These are phyloP conservation scores for Ceratocystis ficicola DNA, from an alignment of 2,329 filamentous ascomycete species.

Conservation along the genomic window DNA sequence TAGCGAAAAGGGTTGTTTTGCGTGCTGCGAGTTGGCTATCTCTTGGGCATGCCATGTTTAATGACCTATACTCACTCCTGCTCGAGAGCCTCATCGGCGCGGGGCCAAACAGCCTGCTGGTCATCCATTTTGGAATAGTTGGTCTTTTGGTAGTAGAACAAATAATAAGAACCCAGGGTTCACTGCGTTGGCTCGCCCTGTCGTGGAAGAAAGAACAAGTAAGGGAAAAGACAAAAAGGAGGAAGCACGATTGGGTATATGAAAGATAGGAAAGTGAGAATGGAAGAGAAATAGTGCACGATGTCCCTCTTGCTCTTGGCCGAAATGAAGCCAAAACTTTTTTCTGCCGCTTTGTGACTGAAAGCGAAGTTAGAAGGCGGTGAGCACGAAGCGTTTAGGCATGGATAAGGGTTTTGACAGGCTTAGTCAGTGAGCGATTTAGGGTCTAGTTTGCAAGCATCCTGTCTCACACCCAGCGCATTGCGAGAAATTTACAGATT, in stretches of 20 bases:
- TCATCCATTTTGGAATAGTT: conserved; percentile 18
- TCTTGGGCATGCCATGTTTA: no score
- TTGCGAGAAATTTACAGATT: not conserved
- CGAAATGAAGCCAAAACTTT: conserved; percentile 22
- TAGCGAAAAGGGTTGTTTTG: not conserved
- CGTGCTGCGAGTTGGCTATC: no score
- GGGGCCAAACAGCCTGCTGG: conserved; percentile 46
- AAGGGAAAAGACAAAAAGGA: conserved; percentile 17
- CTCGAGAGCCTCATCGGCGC: conserved; percentile 60
- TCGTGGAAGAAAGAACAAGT: conserved; percentile 25
- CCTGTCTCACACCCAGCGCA: not conserved
- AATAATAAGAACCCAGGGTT: conserved; percentile 39
- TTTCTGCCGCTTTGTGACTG: conserved; percentile 18
- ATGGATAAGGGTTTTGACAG: not conserved
- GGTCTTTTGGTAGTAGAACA: conserved; percentile 16
- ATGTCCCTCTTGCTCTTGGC: no score
- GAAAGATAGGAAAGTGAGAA: no score
- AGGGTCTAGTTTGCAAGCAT: not conserved
- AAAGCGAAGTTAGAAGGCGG: conserved; percentile 14
- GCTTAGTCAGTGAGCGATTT: not conserved
- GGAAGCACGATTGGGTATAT: conserved; percentile 15
- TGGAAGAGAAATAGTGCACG: no score
- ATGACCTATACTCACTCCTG: conserved; percentile 40
- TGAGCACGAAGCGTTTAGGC: not conserved
- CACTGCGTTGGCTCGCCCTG: conserved; percentile 51